Evolutionary conservation across 306 rosid species (phyloP).

Genomic region (Argentina anserina): DNA sequence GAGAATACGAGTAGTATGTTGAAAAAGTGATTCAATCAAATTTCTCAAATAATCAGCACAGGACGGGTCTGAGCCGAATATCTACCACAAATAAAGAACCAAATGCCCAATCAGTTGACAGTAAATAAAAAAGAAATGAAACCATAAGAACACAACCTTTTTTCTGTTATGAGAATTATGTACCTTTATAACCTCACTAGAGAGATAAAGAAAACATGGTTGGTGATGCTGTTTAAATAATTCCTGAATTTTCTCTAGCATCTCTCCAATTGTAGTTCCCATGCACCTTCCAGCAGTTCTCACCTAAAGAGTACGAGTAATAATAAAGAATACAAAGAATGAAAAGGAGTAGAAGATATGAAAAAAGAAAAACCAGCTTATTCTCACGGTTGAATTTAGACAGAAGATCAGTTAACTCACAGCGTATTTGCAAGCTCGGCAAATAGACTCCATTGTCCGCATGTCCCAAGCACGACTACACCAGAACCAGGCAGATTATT

Average conservation of each 20-base stretch:
- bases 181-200: conserved; percentile 99
- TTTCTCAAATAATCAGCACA: conserved; percentile 88
- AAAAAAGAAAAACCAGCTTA: neutral
- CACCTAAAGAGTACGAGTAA: conserved; percentile 50
- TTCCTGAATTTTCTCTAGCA: conserved; percentile 96
- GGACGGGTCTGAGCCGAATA: conserved; percentile 94
- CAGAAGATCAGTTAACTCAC: conserved; percentile 50
- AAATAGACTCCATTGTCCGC: conserved; percentile 98
- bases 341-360: neutral
- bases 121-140: neutral
- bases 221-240: conserved; percentile 89
- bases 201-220: conserved; percentile 96
- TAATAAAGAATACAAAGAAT: neutral
- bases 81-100: conserved; percentile 54
- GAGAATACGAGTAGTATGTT: conserved; percentile 76
- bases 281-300: conserved; percentile 96
- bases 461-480: conserved; percentile 99
- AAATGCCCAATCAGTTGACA: conserved; percentile 26
- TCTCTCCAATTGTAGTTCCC: conserved; percentile 94
- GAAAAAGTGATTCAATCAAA: conserved; percentile 87
- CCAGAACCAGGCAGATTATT: conserved; percentile 24
- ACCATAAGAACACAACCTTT: neutral
- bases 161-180: neutral
- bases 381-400: neutral
- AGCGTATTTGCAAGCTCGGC: conserved; percentile 99